Conservation (phyloP, 2,329 filamentous ascomycete genomes). For the Seiridium unicorne region DNA sequence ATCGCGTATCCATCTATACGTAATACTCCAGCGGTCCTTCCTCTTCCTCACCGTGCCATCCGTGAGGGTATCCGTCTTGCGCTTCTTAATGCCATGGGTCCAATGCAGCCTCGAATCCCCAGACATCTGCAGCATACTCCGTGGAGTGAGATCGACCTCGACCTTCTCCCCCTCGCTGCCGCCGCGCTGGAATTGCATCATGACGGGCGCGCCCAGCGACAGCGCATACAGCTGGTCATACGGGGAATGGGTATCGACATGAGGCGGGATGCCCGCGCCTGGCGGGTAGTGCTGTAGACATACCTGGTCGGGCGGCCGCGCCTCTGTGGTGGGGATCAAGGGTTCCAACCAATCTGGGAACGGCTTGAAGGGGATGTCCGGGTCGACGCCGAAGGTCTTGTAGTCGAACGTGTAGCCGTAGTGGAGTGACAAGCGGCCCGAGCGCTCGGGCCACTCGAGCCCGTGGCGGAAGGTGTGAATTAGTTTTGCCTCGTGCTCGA, state of each 20-base stretch:
- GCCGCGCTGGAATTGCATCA: slow-evolving; percentile 21
- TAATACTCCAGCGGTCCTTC: slow-evolving; percentile 51
- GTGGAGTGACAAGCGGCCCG: slow-evolving; percentile 48
- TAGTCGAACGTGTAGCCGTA: slow-evolving; percentile 59
- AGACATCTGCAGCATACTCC: slow-evolving; percentile 51
- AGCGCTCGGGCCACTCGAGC: slow-evolving; percentile 44
- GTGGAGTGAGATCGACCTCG: slow-evolving; percentile 45
- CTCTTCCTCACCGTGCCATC: slow-evolving; percentile 44
- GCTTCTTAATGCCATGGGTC: slow-evolving; percentile 54
- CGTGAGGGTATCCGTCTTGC: slow-evolving; percentile 47
- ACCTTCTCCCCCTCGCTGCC: slow-evolving; percentile 18
- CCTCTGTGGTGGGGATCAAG: slow-evolving; percentile 42
- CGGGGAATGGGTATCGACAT: slow-evolving; percentile 56
- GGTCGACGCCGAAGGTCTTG: slow-evolving; percentile 55
- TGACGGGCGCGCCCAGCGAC: slow-evolving; percentile 19
- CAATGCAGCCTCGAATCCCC: slow-evolving; percentile 51
- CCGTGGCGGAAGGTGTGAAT: slow-evolving; percentile 41
- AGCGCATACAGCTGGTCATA: slow-evolving; percentile 30
- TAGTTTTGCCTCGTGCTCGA: slow-evolving; percentile 42
- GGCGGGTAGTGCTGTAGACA: slow-evolving; percentile 55
- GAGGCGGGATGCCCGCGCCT: slow-evolving; percentile 58
- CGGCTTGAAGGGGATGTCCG: slow-evolving; percentile 43
- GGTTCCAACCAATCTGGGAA: slow-evolving; percentile 52
- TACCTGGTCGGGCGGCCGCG: slow-evolving; percentile 52
- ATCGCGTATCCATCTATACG: slow-evolving; percentile 50